Evolutionary conservation across 345 rosid species (phyloP), one percentile per base, ranked within the genome.

Genomic region (Limnanthes douglasii): DNA sequence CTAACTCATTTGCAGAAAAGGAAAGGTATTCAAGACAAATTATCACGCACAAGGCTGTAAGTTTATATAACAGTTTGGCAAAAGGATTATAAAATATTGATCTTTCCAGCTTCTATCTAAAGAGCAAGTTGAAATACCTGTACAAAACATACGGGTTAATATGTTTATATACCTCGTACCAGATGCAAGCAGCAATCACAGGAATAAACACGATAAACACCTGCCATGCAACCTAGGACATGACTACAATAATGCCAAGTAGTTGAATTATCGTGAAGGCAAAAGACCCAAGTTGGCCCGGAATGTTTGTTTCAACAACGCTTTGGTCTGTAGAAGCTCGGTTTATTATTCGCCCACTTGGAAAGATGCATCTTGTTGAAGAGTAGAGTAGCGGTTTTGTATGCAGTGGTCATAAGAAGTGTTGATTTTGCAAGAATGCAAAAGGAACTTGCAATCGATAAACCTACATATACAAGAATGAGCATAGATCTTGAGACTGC

Each of bases 81-180:
- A n/a, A n/a, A n/a, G n/a, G n/a, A n/a, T n/a, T n/a, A n/a, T n/a
- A n/a, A n/a, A n/a, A n/a, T n/a, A n/a, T n/a, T n/a, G n/a, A n/a
- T n/a, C n/a, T n/a, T n/a, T n/a, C n/a, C n/a, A n/a, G n/a, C n/a
- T n/a, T n/a, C n/a, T n/a, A n/a, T n/a, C n/a, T n/a, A n/a, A n/a
- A n/a, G n/a, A n/a, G n/a, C n/a, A n/a, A n/a, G n/a, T n/a, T n/a
- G n/a, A n/a, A n/a, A n/a, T n/a, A n/a, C n/a, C n/a, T n/a, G n/a
- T n/a, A n/a, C n/a, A n/a, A n/a, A n/a, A n/a, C n/a, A n/a, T n/a
- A n/a, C n/a, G n/a, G n/a, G n/a, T n/a, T n/a, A n/a, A n/a, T n/a
- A n/a, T n/a, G n/a, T n/a, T n/a, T n/a, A n/a, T n/a, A 50, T 68
- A 80, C 96, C 94, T 77, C 86, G 49, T 70, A 78, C 94, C 79